Base-by-base conservation (phyloP, 192 early-diverging fungal genomes). In the Backusella sp. region DNA sequence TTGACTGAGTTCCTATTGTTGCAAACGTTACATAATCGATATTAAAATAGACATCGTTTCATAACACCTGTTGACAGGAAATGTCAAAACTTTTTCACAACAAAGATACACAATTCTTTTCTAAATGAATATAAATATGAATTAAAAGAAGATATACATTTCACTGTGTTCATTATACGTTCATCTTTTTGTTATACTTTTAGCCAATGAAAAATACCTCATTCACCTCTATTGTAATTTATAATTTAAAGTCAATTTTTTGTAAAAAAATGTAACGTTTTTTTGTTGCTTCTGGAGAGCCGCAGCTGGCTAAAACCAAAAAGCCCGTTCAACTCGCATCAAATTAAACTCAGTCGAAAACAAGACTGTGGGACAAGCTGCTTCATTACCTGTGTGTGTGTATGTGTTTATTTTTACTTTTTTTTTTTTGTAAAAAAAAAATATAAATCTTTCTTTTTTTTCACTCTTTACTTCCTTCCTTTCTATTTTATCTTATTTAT, bases 171-270 rank as follows among this genome's bases (percentile, higher is more conserved):
- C 36, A 11, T 39, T 39, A 39, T 11, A 39, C 11, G 9, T 39
- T 39, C 53, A 23, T 56, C n/a, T 23, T 56, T 56, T 56, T 56
- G 8, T 28, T 62, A 62, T 26, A 11, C 9, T 26, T 12, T 19
- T 62, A 12, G 2, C 56, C 56, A 62, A 62, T 62, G 26, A 11
- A 62, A 62, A 62, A 5, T 26, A 9, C 9, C 56, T 62, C 56
- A 62, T 23, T 62, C 26, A 28, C 49, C 9, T 49, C 6, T n/a
- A 14, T 28, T 59, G 21, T 21, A 23, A 59, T 23, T 59, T 59
- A 59, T 26, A 62, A 62, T 62, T 59, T 23, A 62, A 62, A 62
- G 56, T 28, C 56, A 62, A 28, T 62, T 62, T 62, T 59, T 59
- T 17, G 28, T 42, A 49, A 19, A 19, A 19, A 17, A n/a, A 49